These are phyloP conservation scores for Wallacemonas collosoma DNA, from an alignment of 208 protist species.

Conservation along the genomic window DNA sequence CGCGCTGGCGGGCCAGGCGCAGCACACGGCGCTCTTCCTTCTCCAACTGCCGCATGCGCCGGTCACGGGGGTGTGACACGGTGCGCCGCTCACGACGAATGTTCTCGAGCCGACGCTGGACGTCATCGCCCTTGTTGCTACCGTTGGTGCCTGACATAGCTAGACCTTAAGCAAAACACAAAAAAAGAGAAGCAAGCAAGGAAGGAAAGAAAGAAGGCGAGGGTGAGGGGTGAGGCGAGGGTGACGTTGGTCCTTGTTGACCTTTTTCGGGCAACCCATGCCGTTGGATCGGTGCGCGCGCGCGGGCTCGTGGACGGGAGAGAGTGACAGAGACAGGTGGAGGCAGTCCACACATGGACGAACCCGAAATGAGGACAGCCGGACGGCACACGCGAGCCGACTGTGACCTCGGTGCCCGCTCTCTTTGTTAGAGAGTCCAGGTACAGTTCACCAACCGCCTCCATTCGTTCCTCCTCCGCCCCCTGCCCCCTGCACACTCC, in stretches of 20 bases:
- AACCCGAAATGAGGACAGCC: too few relatives aligned
- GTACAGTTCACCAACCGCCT: background rate
- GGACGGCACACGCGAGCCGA: too few relatives aligned
- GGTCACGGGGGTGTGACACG: slow-evolving; percentile 66
- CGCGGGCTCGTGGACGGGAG: too few relatives aligned
- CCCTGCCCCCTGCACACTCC: too few relatives aligned
- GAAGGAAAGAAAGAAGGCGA: slow-evolving; percentile 13
- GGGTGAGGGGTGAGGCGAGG: too few relatives aligned
- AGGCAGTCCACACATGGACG: too few relatives aligned
- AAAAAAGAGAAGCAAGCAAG: slow-evolving; percentile 21
- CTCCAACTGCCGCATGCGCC: slow-evolving; percentile 73
- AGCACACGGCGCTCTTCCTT: slow-evolving; percentile 51
- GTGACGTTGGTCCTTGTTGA: too few relatives aligned
- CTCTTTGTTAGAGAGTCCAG: too few relatives aligned
- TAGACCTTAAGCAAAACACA: background rate
- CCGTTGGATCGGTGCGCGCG: too few relatives aligned
- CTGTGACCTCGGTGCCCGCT: too few relatives aligned
- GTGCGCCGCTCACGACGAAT: slow-evolving; percentile 31
- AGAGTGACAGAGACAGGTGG: too few relatives aligned
- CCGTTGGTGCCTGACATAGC: background rate
- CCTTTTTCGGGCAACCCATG: too few relatives aligned
- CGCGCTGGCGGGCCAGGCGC: slow-evolving; percentile 39
- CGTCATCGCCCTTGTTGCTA: slow-evolving; percentile 18
- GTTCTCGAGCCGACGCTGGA: slow-evolving; percentile 27
- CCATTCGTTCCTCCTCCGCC: background rate